Evolutionary conservation across 352 stramenopile species (phyloP).

Genomic region (Globisporangium megalacanthum): DNA sequence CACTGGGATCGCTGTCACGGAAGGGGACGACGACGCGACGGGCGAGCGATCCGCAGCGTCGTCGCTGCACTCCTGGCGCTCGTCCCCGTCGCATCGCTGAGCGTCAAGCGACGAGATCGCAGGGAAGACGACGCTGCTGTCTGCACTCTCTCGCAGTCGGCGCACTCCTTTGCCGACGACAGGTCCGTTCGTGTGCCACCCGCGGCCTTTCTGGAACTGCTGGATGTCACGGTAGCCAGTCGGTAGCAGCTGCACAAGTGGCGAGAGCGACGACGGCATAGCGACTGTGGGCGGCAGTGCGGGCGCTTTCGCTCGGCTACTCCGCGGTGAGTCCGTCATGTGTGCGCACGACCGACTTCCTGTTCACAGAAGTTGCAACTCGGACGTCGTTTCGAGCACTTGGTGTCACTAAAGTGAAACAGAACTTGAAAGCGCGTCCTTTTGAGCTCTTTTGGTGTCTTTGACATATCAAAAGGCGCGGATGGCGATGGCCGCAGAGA

Average conservation of each 20-base stretch:
- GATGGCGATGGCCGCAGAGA: not conserved
- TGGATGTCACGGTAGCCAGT: conserved; percentile 69
- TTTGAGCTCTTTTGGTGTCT: too few relatives aligned
- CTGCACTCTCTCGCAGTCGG: conserved; percentile 8
- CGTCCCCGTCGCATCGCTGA: conserved; percentile 6
- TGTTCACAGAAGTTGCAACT: not conserved
- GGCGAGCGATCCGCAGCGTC: not conserved
- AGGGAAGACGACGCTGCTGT: conserved; percentile 46
- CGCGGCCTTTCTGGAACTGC: conserved; percentile 56
- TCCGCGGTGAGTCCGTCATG: conserved; percentile 13
- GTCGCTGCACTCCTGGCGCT: conserved; percentile 7
- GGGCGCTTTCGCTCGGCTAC: not conserved
- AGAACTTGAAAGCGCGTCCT: too few relatives aligned
- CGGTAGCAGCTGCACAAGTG: conserved; percentile 51
- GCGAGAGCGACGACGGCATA: conserved; percentile 27
- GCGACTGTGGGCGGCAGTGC: not conserved
- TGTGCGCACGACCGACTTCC: too few relatives aligned
- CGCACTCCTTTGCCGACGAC: conserved; percentile 16
- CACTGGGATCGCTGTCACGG: conserved; percentile 16
- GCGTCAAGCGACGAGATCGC: conserved; percentile 14
- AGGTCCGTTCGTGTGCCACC: conserved; percentile 58
- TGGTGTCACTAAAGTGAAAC: not conserved
- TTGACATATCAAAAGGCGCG: too few relatives aligned
- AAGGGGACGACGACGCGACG: conserved; percentile 11
- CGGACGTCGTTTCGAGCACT: not conserved